Evolutionary conservation across 2,329 filamentous ascomycete species (phyloP), one percentile per base, ranked within the genome.

Genomic region (Colletotrichum melonis): DNA sequence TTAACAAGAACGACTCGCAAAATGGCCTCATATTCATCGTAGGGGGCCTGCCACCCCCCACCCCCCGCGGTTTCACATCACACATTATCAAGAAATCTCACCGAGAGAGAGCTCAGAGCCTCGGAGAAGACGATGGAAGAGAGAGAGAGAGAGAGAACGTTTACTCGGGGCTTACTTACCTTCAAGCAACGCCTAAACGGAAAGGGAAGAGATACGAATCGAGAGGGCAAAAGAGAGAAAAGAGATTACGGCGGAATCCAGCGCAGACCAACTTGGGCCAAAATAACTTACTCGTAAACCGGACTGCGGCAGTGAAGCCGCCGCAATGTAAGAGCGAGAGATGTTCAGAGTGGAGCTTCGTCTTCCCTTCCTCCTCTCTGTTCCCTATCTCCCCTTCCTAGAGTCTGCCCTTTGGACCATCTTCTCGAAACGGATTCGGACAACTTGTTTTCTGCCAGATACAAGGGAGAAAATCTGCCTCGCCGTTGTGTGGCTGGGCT

Each of bases 381-480:
- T 49, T 22, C 42, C 19, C 19, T 49, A 49, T 49, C 42, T 49
- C 42, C 42, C 19, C 42, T 49, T 49, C 42, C 42, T 32, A 4
- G 32, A 32, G 32, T 32, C 9, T 32, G 32, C 32, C 32, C 32
- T 32, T 32, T 32, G 32, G 11, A 35, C 11, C 4, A 35, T 35
- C 8, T 12, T 12, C 32, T 35, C 32, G 11, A 35, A 35, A 35
- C 12, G 32, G 32, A 35, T 35, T 35, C 11, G 32, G 32, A 35
- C 32, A 35, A 12, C 32, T 35, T 35, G 32, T 35, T 35, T 49
- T n/a, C 19, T 49, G 7, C 42, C n/a, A n/a, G 42, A 63, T 30
- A 42, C 60, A 63, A 63, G 60, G 60, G 28, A 63, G 42, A 12
- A 35, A 46, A 32, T 52, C 42, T 52, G 42, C 60, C 42, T 52